A percentile compares a stretch with the other conserved stretches of the same genome.
phyloP scores from a whole-genome alignment of 2,329 filamentous ascomycete species.

The Pseudocercospora fuligena region DNA sequence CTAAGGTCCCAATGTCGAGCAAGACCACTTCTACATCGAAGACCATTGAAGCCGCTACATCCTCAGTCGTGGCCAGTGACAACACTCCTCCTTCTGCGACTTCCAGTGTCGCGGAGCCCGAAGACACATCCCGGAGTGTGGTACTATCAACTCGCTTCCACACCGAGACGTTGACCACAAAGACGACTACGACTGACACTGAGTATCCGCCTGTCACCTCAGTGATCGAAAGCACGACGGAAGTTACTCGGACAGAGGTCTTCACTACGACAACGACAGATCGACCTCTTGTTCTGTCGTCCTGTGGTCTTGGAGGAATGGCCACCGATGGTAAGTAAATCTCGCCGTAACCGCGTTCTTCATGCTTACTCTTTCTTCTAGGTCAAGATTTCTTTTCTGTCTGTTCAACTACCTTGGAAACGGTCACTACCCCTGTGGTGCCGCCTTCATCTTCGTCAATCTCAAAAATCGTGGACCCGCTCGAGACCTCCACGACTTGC shows the following conservation, averaged over 20 bases:
- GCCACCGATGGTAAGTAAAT: neutral
- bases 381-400: neutral
- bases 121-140: neutral
- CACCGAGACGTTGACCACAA: neutral
- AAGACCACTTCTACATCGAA: neutral
- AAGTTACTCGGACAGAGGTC: neutral
- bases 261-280: neutral
- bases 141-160: neutral
- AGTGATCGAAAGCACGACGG: neutral
- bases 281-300: neutral
- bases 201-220: neutral
- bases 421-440: neutral
- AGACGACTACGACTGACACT: neutral
- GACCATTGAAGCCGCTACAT: neutral
- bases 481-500: neutral
- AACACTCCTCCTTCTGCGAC: neutral
- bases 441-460: neutral
- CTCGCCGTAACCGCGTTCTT: neutral
- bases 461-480: neutral
- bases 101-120: neutral
- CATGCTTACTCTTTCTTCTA: neutral
- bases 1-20: neutral
- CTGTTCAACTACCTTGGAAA: neutral
- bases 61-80: neutral
- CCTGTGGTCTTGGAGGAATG: neutral